phyloP scores from a whole-genome alignment of 345 rosid species.

The Syzygium jambos region DNA sequence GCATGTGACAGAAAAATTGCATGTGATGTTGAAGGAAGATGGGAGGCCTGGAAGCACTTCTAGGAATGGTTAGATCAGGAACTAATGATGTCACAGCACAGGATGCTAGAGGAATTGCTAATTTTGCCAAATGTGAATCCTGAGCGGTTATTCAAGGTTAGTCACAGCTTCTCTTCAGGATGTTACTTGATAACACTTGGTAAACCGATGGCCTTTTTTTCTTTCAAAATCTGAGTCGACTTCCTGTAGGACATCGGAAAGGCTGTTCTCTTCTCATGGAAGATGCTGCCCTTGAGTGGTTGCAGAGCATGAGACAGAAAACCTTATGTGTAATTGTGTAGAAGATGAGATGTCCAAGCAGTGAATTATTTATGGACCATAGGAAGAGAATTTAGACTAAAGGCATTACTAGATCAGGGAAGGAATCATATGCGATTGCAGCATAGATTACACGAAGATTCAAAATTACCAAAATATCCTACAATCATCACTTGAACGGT shows the following conservation, averaged over 20 bases:
- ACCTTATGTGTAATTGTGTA: no score
- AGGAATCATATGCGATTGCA: background rate
- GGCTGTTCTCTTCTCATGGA: slow-evolving; percentile 74
- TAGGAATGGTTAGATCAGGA: slow-evolving; percentile 52
- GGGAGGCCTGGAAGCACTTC: slow-evolving; percentile 75
- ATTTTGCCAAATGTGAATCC: slow-evolving; percentile 93
- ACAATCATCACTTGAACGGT: background rate
- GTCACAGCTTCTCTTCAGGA: background rate
- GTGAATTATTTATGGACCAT: background rate
- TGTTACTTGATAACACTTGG: background rate
- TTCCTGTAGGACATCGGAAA: slow-evolving; percentile 58
- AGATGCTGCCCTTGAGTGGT: slow-evolving; percentile 73
- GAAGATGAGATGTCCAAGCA: no score
- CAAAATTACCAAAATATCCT: background rate
- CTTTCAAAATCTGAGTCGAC: background rate
- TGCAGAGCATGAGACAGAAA: slow-evolving; percentile 3
- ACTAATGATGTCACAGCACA: slow-evolving; percentile 71
- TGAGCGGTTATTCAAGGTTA: slow-evolving; percentile 72
- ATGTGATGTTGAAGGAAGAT: slow-evolving; percentile 61
- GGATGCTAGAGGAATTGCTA: slow-evolving; percentile 93
- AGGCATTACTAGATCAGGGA: background rate
- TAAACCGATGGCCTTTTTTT: background rate
- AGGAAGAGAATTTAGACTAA: background rate
- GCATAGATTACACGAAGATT: background rate
- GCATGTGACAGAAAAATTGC: slow-evolving; percentile 50